Base-by-base conservation (phyloP, 2,329 filamentous ascomycete species). In the Pseudogymnoascus sp. region DNA sequence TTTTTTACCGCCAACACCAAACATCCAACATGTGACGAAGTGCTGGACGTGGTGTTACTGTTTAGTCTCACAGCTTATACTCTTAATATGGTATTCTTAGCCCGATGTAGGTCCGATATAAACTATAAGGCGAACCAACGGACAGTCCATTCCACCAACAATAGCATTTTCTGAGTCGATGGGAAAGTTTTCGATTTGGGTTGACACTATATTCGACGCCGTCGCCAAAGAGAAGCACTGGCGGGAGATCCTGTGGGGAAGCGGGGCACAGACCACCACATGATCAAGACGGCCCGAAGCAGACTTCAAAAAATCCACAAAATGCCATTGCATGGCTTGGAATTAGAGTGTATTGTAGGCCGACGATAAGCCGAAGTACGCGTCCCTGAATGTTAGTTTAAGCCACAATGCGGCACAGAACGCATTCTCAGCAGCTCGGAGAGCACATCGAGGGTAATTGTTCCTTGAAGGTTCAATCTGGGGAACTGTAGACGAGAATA, bases 31-130 rank as follows among this genome's bases (percentile, higher is more conserved):
- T 54, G 47, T 32, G 28, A 54, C 2, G 25, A 30, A 18, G 32
- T 32, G 25, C 32, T 18, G 5, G 28, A 54, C 2, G 25, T 18
- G 12, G 32, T 32, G 25, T 54, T 18, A 25, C 22, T 25, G 22
- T 54, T 14, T 25, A 5, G n/a, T 32, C 30, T 7, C 30, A 11
- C 7, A 11, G 30, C 9, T 32, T 54, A 50, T 30, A 30, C n/a
- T 54, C 12, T 18, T 4, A 54, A 20, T 25, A 11, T 12, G 14
- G 8, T 54, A n/a, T 18, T 54, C 47, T 54, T 54, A 32, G 47
- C 12, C 47, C 47, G 47, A 54, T 32, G 28, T 54, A 54, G 47
- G 47, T n/a, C 47, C 47, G 47, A 54, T 18, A 54, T 54, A 54
- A 4, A 18, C 47, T 9, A 12, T 54, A 18, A 22, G 4, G 8